Evolutionary conservation across 2,329 filamentous ascomycete species (phyloP).

Genomic region (Ceratocystis alfenasii): DNA sequence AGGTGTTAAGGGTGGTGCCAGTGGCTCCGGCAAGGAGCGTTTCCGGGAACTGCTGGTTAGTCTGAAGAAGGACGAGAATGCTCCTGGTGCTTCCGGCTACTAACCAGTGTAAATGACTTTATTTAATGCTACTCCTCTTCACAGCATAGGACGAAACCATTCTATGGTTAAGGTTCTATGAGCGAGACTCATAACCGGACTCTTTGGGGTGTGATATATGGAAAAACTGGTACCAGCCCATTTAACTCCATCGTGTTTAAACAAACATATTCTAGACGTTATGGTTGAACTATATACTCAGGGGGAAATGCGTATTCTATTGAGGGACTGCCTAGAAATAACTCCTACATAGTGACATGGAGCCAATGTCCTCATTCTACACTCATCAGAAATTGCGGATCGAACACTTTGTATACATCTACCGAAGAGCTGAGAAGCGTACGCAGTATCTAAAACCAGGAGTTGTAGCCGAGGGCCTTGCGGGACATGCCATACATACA

Average conservation of each 20-base stretch:
- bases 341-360: background rate
- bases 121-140: slow-evolving; percentile 7
- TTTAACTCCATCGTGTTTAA: no score
- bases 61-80: slow-evolving; percentile 87
- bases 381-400: background rate
- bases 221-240: no score
- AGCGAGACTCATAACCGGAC: no score
- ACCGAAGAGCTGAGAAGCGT: background rate
- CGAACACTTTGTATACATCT: background rate
- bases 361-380: background rate
- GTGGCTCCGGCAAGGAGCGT: slow-evolving; percentile 85
- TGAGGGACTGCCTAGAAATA: background rate
- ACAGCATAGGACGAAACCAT: background rate
- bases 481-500: slow-evolving; percentile 62
- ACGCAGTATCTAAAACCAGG: slow-evolving; percentile 50
- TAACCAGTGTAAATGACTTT: slow-evolving; percentile 29
- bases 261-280: no score
- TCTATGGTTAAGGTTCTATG: no score
- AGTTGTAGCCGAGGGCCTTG: slow-evolving; percentile 66
- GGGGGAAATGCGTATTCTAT: background rate
- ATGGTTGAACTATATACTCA: background rate
- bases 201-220: background rate
- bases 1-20: slow-evolving; percentile 71
- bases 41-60: slow-evolving; percentile 84
- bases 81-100: slow-evolving; percentile 53